Base-by-base conservation (phyloP, 768 basidiomycete species). In the Psilocybe tampanensis region DNA sequence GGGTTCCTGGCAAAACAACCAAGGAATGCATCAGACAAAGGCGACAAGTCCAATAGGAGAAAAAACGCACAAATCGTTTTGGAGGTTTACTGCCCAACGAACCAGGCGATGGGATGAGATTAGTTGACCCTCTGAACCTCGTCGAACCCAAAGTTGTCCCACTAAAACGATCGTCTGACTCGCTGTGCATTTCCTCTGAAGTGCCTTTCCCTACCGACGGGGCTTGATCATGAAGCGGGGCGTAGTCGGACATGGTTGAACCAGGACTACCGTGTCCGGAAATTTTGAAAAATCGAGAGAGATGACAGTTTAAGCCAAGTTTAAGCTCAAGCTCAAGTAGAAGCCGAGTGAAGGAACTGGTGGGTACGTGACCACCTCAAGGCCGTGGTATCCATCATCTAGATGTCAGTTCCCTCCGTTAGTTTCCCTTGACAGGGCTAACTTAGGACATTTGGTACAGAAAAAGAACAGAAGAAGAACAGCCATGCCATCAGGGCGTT, bases 71-170 rank as follows among this genome's bases (percentile, higher is more conserved):
- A 72, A 74, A 82, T 64, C 73, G 76, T 26, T 74, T 70, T 13
- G 77, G 72, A 11, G 72, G 72, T 48, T 71, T 70, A 44, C 68
- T 65, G 15, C 66, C 64, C 26, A 60, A 52, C 9, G 18, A 17
- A 33, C 67, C 73, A 13, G 78, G 76, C 1, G 80, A 70, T 13
- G 84, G 84, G 61, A 85, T 83, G 23, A 79, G 68, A 49, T 83
- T 73, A 2, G 77, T 75, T 2, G 80, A 77, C 44, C 78, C 77
- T 55, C 73, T 74, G 62, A 77, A 80, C 56, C 71, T 70, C 49
- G 70, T 68, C 1, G 75, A 76, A 11, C 24, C 44, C 51, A 54
- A 8, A 8, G 61, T 61, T 5, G 58, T 52, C 11, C 58, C 57
- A n/a, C 57, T 64, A 19, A 58, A 52, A 23, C 58, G 53, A 36